Percentiles rank a stretch among this genome's conserved stretches.
Conservation (phyloP, 2,329 filamentous ascomycete species). For the Nothopassalora personata region DNA sequence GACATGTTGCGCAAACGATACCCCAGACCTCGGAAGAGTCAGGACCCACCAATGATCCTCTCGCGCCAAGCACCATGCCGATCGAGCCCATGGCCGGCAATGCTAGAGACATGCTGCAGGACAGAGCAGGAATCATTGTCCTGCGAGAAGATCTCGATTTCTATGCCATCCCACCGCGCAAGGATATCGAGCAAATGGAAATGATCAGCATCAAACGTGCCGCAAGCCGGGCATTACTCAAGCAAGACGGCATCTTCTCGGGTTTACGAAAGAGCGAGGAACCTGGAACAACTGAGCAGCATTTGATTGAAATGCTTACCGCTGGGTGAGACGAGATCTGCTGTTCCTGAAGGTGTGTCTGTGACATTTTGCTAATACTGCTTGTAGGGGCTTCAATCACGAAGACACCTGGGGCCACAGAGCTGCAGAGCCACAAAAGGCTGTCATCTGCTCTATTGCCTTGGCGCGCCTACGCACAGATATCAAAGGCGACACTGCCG, state of each 20-base stretch:
- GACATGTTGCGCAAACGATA: slow-evolving; percentile 93
- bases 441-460: slow-evolving; percentile 93
- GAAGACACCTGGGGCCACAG: slow-evolving; percentile 94
- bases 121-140: slow-evolving; percentile 93
- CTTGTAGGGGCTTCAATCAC: slow-evolving; percentile 81
- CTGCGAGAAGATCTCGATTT: slow-evolving; percentile 95
- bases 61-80: slow-evolving; percentile 58
- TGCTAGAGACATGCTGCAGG: slow-evolving; percentile 72
- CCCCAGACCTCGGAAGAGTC: slow-evolving; percentile 59
- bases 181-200: slow-evolving; percentile 77
- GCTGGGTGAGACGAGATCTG: slow-evolving; percentile 66
- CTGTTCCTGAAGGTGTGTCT: background rate
- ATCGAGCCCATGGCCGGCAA: slow-evolving; percentile 62
- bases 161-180: slow-evolving; percentile 83
- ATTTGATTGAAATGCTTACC: slow-evolving; percentile 98
- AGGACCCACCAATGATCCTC: slow-evolving; percentile 33
- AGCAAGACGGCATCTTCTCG: slow-evolving; percentile 92
- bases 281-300: slow-evolving; percentile 91
- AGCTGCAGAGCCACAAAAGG: slow-evolving; percentile 96
- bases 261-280: slow-evolving; percentile 93
- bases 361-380: background rate
- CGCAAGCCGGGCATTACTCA: slow-evolving; percentile 76
- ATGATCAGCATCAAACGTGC: slow-evolving; percentile 97
- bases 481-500: slow-evolving; percentile 60
- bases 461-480: slow-evolving; percentile 89